Evolutionary conservation across 2,329 filamentous ascomycete genomes (phyloP).

Genomic region (Podosphaera fusca): DNA sequence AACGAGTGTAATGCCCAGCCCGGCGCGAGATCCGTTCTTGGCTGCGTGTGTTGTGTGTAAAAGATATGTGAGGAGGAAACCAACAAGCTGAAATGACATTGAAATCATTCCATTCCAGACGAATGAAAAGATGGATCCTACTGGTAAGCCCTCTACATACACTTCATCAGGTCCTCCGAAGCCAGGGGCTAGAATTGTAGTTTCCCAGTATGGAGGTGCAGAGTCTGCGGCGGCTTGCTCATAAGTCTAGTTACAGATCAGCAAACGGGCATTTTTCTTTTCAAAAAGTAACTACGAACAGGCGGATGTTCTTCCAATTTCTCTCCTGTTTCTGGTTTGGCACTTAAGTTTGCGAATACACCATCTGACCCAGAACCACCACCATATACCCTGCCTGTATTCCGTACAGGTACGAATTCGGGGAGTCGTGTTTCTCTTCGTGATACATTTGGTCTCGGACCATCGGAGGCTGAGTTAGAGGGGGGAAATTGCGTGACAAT

Average conservation of each 20-base stretch:
- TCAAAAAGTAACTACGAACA: constrained; percentile 29
- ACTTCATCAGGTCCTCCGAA: constrained; percentile 82
- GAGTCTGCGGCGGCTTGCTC: constrained; percentile 94
- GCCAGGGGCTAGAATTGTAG: constrained; percentile 83
- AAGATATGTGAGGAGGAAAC: constrained; percentile 93
- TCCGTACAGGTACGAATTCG: constrained; percentile 9
- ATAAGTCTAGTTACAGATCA: constrained; percentile 43
- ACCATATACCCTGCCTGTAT: constrained; percentile 33
- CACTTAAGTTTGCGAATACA: constrained; percentile 85
- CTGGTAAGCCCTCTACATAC: constrained; percentile 87
- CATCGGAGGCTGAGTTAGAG: constrained; percentile 8
- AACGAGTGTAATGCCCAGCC: constrained; percentile 81
- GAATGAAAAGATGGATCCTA: constrained; percentile 69
- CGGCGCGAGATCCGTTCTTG: constrained; percentile 88
- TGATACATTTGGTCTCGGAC: constrained; percentile 9
- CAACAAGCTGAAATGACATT: constrained; percentile 90
- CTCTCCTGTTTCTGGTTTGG: constrained; percentile 64
- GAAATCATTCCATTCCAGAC: constrained; percentile 92
- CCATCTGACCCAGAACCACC: constrained; percentile 68
- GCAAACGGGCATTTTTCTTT: background rate
- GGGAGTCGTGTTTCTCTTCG: constrained; percentile 12
- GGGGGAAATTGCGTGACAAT: constrained; percentile 14
- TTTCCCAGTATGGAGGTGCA: constrained; percentile 97
- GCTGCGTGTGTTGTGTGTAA: constrained; percentile 94
- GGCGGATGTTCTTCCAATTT: constrained; percentile 77